Evolutionary conservation across 116 monocot genomes (phyloP).

Genomic region (Dioscorea cayenensis): DNA sequence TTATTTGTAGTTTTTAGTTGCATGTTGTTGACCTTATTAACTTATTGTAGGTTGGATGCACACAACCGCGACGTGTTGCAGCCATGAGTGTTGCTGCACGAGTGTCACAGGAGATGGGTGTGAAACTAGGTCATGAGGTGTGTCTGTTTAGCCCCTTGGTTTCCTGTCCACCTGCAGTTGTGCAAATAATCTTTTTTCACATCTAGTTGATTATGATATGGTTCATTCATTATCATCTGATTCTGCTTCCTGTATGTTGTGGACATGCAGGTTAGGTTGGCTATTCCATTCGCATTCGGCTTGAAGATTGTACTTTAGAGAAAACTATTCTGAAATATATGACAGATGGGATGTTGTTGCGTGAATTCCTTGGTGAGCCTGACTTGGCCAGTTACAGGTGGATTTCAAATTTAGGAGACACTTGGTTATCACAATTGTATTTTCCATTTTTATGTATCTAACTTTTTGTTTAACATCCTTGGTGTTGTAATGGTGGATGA

Average conservation of each 20-base stretch:
- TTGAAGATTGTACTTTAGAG: slow-evolving; percentile 98
- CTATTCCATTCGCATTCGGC: slow-evolving; percentile 94
- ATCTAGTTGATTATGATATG: not conserved
- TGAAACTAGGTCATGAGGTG: slow-evolving; percentile 98
- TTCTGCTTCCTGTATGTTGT: not conserved
- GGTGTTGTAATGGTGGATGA: slow-evolving; percentile 99
- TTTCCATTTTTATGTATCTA: slow-evolving; percentile 1
- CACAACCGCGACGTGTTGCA: slow-evolving; percentile 94
- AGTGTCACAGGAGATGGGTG: slow-evolving; percentile 96
- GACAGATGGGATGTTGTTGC: slow-evolving; percentile 94
- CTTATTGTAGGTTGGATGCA: slow-evolving; percentile 73
- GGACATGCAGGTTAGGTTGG: slow-evolving; percentile 72
- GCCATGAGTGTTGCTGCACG: slow-evolving; percentile 98
- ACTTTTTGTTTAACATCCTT: slow-evolving; percentile 3
- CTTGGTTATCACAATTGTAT: not conserved
- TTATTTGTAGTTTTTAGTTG: no score
- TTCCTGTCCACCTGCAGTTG: not conserved
- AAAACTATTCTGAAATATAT: slow-evolving; percentile 94
- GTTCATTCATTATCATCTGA: not conserved
- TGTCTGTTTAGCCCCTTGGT: not conserved
- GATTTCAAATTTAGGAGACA: not conserved
- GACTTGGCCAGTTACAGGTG: slow-evolving; percentile 92
- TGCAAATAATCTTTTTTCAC: not conserved
- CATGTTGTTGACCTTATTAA: not conserved
- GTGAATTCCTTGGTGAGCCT: slow-evolving; percentile 98